Base-by-base conservation (phyloP, 306 rosid genomes). In the Dryas alaskensis region DNA sequence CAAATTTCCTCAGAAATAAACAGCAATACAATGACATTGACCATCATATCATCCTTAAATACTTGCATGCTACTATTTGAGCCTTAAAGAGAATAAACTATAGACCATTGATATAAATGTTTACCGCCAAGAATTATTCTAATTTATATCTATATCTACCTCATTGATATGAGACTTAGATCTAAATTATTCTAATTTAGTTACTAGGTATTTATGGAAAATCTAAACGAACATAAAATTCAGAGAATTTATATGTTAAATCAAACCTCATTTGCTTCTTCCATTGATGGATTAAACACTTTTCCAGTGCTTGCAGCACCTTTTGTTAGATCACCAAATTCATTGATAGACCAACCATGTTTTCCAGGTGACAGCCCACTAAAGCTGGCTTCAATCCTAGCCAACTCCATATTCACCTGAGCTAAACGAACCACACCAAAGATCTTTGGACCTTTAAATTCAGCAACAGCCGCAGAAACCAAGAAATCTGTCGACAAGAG, bases 301-400 rank as follows among this genome's bases (percentile, higher is more conserved):
- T 90, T 90, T 39, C 97, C 97, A 13, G 97, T 94, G 93, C 95
- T 88, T 27, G 90, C 89, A 40, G 96, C 92, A 70, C 96, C 99
- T 79, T 86, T 86, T 57, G 96, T 92, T 76, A 92, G 77, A 74
- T 94, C 99, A 69, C 99, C 99, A 80, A 85, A 94, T 81, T 89
- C 87, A 73, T 92, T 92, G 78, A 94, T 90, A 42, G 97, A 89
- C 97, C 96, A 94, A 67, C 89, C 87, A 75, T 94, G 99, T 83
- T 89, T 92, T 64, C 97, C 97, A 13, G 96, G 97, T 3, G 90
- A 81, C 69, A 94, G 67, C 44, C 97, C 97, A 42, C 92, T 92
- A 55, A 92, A 92, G 83, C 72, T 84, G 68, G 96, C 99, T 77
- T 94, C 99, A 71, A 94, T 83, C 88, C 96, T 88, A 58, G 95